These are phyloP conservation scores for Boletus sp. DNA, from an alignment of 768 basidiomycete genomes.

Conservation along the genomic window DNA sequence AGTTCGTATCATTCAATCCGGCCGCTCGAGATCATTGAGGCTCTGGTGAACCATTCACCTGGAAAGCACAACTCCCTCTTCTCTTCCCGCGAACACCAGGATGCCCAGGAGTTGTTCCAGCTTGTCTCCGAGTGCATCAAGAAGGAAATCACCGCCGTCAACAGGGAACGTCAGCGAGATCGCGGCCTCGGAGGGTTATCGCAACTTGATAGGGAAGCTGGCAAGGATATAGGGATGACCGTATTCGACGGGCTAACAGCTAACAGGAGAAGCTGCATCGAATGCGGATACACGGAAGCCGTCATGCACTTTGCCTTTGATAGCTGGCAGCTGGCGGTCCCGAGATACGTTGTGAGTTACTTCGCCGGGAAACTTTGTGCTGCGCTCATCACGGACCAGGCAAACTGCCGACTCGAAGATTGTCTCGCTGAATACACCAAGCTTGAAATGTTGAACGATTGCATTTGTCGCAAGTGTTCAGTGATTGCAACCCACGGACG, in stretches of 20 bases:
- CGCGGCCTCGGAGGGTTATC: constrained; percentile 66
- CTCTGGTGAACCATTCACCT: constrained; percentile 54
- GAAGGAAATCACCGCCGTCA: constrained; percentile 74
- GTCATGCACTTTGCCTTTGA: constrained; percentile 91
- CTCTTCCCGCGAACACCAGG: constrained; percentile 92
- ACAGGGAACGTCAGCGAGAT: constrained; percentile 67
- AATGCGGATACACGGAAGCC: constrained; percentile 91
- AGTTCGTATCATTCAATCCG: constrained; percentile 61
- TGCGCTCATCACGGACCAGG: constrained; percentile 36
- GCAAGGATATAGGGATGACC: constrained; percentile 52
- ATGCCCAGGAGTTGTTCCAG: constrained; percentile 97
- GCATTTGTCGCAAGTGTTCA: constrained; percentile 90
- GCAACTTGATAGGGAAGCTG: constrained; percentile 18
- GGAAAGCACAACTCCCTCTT: constrained; percentile 65
- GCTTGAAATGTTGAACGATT: constrained; percentile 86
- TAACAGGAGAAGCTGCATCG: constrained; percentile 81
- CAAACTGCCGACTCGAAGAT: constrained; percentile 70
- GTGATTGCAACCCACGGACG: constrained; percentile 71
- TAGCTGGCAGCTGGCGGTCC: constrained; percentile 78
- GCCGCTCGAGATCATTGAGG: constrained; percentile 69
- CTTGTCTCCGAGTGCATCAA: constrained; percentile 88
- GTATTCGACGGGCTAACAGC: constrained; percentile 92
- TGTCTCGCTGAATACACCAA: constrained; percentile 88
- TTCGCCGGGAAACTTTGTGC: not conserved
- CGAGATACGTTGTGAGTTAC: constrained; percentile 55